Base-by-base conservation (phyloP, 2,329 filamentous ascomycete species). In the Stachybotrys chartarum region DNA sequence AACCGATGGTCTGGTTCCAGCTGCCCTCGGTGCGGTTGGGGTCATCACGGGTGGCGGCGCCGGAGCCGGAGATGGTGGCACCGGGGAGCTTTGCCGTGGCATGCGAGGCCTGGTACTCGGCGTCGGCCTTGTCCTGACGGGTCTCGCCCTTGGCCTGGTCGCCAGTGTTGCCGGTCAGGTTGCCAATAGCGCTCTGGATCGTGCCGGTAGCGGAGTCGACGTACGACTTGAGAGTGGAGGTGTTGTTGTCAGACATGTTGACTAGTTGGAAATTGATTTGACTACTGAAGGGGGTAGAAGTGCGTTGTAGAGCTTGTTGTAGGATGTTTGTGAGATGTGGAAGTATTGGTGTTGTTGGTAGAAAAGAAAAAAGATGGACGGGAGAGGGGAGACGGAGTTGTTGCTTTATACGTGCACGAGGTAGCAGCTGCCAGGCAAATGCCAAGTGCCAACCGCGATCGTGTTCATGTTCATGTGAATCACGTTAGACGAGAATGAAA, bases 1-100 rank as follows among this genome's bases (percentile, higher is more conserved):
- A 83, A 53, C 92, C 93, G n/a, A 92, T 67, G 6, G 91, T 96
- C 75, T 97, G 92, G 76, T 96, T 90, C 85, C 88, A 95, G 17
- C 80, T 79, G 48, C 93, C 92, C 17, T 82, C 69, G 24, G 79
- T 75, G 60, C 91, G 89, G 69, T 93, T 78, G 11, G 85, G 77
- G 71, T 90, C 78, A 71, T 96, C 90, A 62, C 82, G 79, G 59
- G 86, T 81, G 51, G 88, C 76, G 42, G 85, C 87, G 51, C 90
- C 90, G 0, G 84, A 82, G 52, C 85, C 77, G 11, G 86, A 86
- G 56, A 89, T 79, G 30, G 86, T 83, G 68, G 86, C 77, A 57
- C 87, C 85, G 5, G 88, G 91, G n/a, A 87, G 69, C 70, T 91
- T 93, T 61, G 80, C 80, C 16, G 88, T 81, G 6, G 87, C 81